Conservation (phyloP, 495 filamentous ascomycete species). For the Daldinia childiae region DNA sequence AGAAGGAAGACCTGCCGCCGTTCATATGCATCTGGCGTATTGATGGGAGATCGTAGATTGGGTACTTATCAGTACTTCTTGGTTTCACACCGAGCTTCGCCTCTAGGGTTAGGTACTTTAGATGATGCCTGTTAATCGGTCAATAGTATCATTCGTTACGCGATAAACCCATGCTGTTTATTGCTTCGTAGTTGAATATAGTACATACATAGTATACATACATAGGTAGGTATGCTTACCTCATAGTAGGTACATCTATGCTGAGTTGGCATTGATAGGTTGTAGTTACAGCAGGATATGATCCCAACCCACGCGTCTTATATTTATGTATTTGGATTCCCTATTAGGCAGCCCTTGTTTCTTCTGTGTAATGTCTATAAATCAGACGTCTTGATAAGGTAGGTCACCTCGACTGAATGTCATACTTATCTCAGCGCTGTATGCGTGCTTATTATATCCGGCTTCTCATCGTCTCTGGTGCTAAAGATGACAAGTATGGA, state of each 20-base stretch:
- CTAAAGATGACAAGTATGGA: slow-evolving; percentile 11
- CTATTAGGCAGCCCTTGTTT: slow-evolving; percentile 19
- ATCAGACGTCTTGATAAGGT: slow-evolving; percentile 24
- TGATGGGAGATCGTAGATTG: slow-evolving; percentile 18
- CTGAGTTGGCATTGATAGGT: slow-evolving; percentile 47
- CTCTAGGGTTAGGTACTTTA: slow-evolving; percentile 1
- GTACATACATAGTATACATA: neutral
- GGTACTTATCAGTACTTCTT: slow-evolving; percentile 20
- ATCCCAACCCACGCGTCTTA: slow-evolving; percentile 39
- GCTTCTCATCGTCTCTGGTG: neutral
- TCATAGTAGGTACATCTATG: slow-evolving; percentile 5
- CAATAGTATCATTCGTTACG: slow-evolving; percentile 40
- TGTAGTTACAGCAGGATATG: slow-evolving; percentile 33
- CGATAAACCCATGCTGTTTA: slow-evolving; percentile 41
- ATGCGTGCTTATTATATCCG: slow-evolving; percentile 33
- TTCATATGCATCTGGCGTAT: neutral
- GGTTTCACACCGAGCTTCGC: slow-evolving; percentile 31
- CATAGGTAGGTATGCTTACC: neutral
- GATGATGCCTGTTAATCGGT: slow-evolving; percentile 18
- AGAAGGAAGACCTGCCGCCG: slow-evolving; percentile 12
- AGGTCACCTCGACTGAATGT: slow-evolving; percentile 24
- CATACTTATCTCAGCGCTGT: slow-evolving; percentile 36
- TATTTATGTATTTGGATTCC: slow-evolving; percentile 11
- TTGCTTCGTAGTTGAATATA: neutral
- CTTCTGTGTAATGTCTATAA: slow-evolving; percentile 8